phyloP scores from a whole-genome alignment of 495 filamentous ascomycete genomes.

The Hypoxylon lenormandii region DNA sequence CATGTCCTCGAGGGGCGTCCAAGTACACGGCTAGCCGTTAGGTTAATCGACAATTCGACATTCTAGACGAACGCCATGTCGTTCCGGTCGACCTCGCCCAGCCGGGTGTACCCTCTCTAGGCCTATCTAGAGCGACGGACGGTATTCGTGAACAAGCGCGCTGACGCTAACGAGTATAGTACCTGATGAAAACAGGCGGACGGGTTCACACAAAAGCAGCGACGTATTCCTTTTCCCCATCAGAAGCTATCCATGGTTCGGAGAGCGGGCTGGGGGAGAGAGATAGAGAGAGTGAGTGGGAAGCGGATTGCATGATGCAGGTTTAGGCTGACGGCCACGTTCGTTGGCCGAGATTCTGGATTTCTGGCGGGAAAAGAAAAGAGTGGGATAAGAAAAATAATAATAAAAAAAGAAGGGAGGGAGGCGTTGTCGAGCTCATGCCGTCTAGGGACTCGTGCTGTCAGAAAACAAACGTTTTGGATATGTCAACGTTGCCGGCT shows the following conservation, averaged over 20 bases:
- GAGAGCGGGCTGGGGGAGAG: slow-evolving; percentile 35
- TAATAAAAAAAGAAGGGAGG: slow-evolving; percentile 9
- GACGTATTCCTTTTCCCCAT: slow-evolving; percentile 51
- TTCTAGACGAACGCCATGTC: slow-evolving; percentile 26
- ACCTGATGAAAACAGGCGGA: slow-evolving; percentile 28
- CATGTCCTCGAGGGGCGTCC: slow-evolving; percentile 21
- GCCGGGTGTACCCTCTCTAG: slow-evolving; percentile 39
- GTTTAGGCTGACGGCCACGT: slow-evolving; percentile 49
- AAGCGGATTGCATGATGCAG: slow-evolving; percentile 46
- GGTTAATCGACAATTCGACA: slow-evolving; percentile 11
- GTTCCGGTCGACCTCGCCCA: slow-evolving; percentile 27
- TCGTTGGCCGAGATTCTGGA: slow-evolving; percentile 18
- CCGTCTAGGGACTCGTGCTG: slow-evolving; percentile 11
- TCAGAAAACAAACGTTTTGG: slow-evolving; percentile 41
- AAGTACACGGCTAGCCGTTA: slow-evolving; percentile 26
- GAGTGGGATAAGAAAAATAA: slow-evolving; percentile 3
- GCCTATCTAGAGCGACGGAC: slow-evolving; percentile 40
- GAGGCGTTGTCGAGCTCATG: slow-evolving; percentile 1
- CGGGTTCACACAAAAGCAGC: slow-evolving; percentile 57
- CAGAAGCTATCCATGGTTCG: slow-evolving; percentile 46
- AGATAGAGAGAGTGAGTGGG: slow-evolving; percentile 24
- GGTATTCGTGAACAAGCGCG: slow-evolving; percentile 52
- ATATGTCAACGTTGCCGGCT: slow-evolving; percentile 43
- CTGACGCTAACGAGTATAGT: slow-evolving; percentile 55
- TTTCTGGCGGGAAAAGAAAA: slow-evolving; percentile 5